Percentiles rank a stretch among this genome's conserved stretches.
Conservation (phyloP, 1,139 yeast species). For the Yamadazyma triangularis region DNA sequence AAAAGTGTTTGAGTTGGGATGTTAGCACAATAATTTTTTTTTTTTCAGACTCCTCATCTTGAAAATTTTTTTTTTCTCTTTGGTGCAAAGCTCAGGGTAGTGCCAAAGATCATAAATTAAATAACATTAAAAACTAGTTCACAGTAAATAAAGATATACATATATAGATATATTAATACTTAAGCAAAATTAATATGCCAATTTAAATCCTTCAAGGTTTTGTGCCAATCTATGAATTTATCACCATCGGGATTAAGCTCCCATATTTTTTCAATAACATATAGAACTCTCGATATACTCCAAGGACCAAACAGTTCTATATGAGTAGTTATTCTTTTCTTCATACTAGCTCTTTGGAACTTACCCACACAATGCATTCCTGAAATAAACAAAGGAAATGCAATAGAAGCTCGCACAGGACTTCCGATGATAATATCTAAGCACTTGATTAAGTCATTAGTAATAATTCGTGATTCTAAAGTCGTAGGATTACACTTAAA, state of each 20-base stretch:
- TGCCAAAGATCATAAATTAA: no score
- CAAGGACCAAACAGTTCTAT: slow-evolving; percentile 63
- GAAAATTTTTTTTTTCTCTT: not conserved
- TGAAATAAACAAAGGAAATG: slow-evolving; percentile 74
- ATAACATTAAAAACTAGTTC: no score
- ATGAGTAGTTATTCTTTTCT: slow-evolving; percentile 49
- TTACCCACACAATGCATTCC: slow-evolving; percentile 61
- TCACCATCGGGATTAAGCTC: slow-evolving; percentile 33
- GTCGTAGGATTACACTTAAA: slow-evolving; percentile 57
- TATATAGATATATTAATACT: not conserved
- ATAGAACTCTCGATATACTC: slow-evolving; percentile 58
- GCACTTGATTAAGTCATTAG: slow-evolving; percentile 51
- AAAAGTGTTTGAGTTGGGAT: no score
- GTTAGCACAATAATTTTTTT: no score
- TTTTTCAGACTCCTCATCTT: slow-evolving; percentile 6
- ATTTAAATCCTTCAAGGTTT: slow-evolving; percentile 57
- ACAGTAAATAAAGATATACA: no score
- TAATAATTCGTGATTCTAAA: slow-evolving; percentile 58
- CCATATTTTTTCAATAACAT: slow-evolving; percentile 55
- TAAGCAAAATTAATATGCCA: slow-evolving; percentile 80
- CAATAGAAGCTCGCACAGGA: slow-evolving; percentile 65
- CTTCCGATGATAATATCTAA: slow-evolving; percentile 63
- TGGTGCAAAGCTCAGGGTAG: no score
- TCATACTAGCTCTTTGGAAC: slow-evolving; percentile 48
- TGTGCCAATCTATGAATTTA: slow-evolving; percentile 58